Conservation (phyloP, 495 filamentous ascomycete species). For the Penicillium psychrofluorescens region DNA sequence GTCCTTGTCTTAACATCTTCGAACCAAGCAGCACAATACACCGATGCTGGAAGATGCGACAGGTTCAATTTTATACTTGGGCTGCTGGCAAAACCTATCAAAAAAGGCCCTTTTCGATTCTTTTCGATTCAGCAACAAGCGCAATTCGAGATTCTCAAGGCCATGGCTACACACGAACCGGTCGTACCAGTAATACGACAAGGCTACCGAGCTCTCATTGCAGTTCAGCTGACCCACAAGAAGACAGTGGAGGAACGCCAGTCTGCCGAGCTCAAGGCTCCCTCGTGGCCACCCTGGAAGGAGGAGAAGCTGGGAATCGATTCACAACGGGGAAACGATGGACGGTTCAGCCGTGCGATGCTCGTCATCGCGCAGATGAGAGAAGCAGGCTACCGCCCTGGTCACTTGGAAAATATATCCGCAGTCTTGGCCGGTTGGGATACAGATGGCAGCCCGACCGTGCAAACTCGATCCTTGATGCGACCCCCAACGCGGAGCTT, state of each 20-base stretch:
- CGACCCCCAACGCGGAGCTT: slow-evolving; percentile 13
- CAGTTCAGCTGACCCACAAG: slow-evolving; percentile 55
- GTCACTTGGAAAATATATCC: slow-evolving; percentile 50
- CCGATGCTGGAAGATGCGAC: slow-evolving; percentile 20
- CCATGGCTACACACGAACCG: slow-evolving; percentile 53
- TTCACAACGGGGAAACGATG: slow-evolving; percentile 45
- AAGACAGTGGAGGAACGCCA: slow-evolving; percentile 54
- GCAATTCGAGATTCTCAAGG: slow-evolving; percentile 54
- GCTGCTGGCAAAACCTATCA: slow-evolving; percentile 47
- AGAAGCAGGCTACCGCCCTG: slow-evolving; percentile 54
- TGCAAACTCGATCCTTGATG: slow-evolving; percentile 50
- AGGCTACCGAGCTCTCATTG: slow-evolving; percentile 55
- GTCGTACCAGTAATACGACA: slow-evolving; percentile 48
- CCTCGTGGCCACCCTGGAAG: slow-evolving; percentile 69
- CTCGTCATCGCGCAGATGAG: slow-evolving; percentile 50
- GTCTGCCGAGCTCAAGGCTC: slow-evolving; percentile 51
- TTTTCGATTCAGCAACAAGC: slow-evolving; percentile 47
- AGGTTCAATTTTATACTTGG: slow-evolving; percentile 47
- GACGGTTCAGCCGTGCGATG: slow-evolving; percentile 50
- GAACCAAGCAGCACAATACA: neutral
- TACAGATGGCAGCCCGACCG: slow-evolving; percentile 60
- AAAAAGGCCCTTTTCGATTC: slow-evolving; percentile 40
- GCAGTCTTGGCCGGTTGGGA: slow-evolving; percentile 59
- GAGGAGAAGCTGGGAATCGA: slow-evolving; percentile 54
- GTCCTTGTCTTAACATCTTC: slow-evolving; percentile 23